phyloP scores from a whole-genome alignment of 208 protist species.

The Trypanosoma scelopori region DNA sequence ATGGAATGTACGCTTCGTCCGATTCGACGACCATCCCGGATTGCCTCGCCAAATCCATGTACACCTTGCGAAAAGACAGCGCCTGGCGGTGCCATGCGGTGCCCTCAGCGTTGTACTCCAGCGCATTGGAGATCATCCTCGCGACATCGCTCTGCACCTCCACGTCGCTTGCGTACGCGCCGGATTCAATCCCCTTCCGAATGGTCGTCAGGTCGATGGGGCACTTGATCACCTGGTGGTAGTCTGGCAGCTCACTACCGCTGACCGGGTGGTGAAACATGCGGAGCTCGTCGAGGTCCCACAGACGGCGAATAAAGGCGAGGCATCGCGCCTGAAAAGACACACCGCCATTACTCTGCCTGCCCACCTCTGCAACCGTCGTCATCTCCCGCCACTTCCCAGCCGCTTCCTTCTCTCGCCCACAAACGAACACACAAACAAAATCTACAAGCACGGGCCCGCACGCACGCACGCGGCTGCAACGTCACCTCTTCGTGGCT shows the following conservation, averaged over 20 bases:
- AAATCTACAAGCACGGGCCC: too few relatives aligned
- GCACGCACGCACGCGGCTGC: too few relatives aligned
- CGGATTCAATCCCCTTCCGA: slow-evolving; percentile 53
- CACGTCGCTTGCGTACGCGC: slow-evolving; percentile 56
- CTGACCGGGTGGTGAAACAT: slow-evolving; percentile 91
- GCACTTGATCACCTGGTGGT: slow-evolving; percentile 56
- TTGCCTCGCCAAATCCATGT: slow-evolving; percentile 46
- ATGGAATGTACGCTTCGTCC: slow-evolving; percentile 79
- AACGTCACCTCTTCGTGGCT: too few relatives aligned
- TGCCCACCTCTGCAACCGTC: slow-evolving; percentile 21
- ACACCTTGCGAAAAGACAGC: slow-evolving; percentile 53
- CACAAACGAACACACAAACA: neutral
- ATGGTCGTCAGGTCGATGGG: slow-evolving; percentile 88
- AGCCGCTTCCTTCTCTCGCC: too few relatives aligned
- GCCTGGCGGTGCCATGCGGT: slow-evolving; percentile 64
- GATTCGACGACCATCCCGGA: slow-evolving; percentile 57
- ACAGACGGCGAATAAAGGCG: slow-evolving; percentile 64
- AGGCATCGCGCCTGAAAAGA: slow-evolving; percentile 64
- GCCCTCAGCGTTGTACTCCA: slow-evolving; percentile 83
- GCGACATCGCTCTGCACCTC: slow-evolving; percentile 82
- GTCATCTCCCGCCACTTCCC: slow-evolving; percentile 22
- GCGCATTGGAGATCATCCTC: slow-evolving; percentile 85
- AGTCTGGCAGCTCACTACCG: slow-evolving; percentile 70
- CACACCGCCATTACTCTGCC: slow-evolving; percentile 32
- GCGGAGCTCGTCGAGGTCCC: slow-evolving; percentile 69